phyloP scores from a whole-genome alignment of 2,329 filamentous ascomycete genomes.

The Beauveria australis region DNA sequence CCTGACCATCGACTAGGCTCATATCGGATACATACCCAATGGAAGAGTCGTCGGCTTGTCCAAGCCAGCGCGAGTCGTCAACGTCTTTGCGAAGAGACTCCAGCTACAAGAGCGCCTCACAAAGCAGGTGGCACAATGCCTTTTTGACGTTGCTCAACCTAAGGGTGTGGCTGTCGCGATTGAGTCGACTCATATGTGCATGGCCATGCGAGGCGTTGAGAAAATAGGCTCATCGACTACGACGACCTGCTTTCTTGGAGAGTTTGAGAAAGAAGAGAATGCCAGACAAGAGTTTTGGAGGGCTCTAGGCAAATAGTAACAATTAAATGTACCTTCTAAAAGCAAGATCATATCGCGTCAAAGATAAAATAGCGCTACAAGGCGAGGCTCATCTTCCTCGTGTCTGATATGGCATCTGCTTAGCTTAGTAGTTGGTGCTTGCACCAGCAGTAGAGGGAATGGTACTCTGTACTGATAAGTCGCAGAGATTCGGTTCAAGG shows the following conservation, averaged over 20 bases:
- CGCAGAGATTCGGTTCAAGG: too few relatives aligned
- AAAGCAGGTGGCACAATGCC: not conserved
- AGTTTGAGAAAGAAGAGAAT: not conserved
- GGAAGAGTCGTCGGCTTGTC: not conserved
- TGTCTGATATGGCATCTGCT: too few relatives aligned
- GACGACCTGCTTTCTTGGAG: not conserved
- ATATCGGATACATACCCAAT: not conserved
- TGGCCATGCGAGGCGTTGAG: not conserved
- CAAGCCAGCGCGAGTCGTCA: not conserved
- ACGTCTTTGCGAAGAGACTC: not conserved
- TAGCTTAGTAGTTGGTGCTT: too few relatives aligned
- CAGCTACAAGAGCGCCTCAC: slow-evolving; percentile 4
- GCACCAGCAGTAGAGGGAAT: too few relatives aligned
- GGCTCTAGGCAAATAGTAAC: not conserved
- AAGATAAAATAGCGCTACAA: too few relatives aligned
- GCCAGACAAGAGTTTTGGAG: not conserved
- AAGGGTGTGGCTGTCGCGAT: not conserved
- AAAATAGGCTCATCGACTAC: not conserved
- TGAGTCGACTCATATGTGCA: not conserved
- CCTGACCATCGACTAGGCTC: not conserved
- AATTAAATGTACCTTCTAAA: too few relatives aligned
- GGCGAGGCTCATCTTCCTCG: too few relatives aligned
- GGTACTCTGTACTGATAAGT: too few relatives aligned
- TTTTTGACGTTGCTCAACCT: not conserved
- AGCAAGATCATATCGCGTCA: too few relatives aligned